A percentile compares a stretch with the other conserved stretches of the same genome.
Evolutionary conservation across 352 stramenopile genomes (phyloP).

Genomic region (Pythium volutum): DNA sequence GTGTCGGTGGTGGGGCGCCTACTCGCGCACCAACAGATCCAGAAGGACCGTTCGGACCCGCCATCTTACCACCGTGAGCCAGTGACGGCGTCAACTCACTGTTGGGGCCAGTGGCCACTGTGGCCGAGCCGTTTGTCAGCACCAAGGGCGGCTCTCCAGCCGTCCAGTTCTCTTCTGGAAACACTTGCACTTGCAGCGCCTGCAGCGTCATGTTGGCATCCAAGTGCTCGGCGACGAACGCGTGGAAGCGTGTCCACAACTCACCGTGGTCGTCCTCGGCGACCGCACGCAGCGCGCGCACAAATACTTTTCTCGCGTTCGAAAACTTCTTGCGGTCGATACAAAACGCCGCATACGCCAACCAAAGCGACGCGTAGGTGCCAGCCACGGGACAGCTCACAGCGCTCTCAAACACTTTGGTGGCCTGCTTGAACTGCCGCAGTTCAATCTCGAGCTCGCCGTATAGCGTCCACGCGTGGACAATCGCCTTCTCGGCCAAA

Average conservation of each 20-base stretch:
- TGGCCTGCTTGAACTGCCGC: constrained; percentile 83
- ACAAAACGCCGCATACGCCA: constrained; percentile 73
- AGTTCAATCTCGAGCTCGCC: constrained; percentile 75
- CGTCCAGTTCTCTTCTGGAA: constrained; percentile 27
- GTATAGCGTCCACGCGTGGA: constrained; percentile 54
- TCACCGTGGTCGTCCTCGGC: constrained; percentile 31
- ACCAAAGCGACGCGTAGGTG: constrained; percentile 38
- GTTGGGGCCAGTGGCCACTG: background rate
- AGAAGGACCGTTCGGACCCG: background rate
- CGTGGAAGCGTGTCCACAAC: constrained; percentile 57
- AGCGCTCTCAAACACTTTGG: constrained; percentile 70
- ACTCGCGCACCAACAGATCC: background rate
- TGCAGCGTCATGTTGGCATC: constrained; percentile 50
- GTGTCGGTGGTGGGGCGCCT: background rate
- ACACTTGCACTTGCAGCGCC: constrained; percentile 57
- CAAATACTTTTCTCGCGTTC: constrained; percentile 74
- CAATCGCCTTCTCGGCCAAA: constrained; percentile 29
- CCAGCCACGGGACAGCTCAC: constrained; percentile 48
- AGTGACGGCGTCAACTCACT: background rate
- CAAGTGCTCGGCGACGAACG: constrained; percentile 59
- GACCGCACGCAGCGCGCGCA: constrained; percentile 48
- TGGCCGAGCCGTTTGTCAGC: background rate
- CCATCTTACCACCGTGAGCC: background rate
- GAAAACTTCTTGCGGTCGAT: constrained; percentile 70
- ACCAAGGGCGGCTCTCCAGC: background rate